Evolutionary conservation across 2,329 filamentous ascomycete species (phyloP).

Genomic region (Exophiala sideris): DNA sequence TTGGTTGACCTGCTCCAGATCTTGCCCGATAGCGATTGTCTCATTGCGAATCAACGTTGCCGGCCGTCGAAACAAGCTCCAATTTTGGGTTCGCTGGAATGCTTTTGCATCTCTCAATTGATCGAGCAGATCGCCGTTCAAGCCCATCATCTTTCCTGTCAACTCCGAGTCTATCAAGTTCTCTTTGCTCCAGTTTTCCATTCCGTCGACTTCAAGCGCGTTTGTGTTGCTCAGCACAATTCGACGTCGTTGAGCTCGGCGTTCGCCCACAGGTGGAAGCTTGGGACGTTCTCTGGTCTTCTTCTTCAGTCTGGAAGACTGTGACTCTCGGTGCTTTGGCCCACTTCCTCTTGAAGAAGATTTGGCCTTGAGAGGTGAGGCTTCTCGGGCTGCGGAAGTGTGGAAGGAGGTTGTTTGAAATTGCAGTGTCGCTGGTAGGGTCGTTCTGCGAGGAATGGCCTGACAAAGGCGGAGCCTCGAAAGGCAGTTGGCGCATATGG

Average conservation of each 20-base stretch:
- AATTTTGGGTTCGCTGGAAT: slow-evolving; percentile 87
- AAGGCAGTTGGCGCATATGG: slow-evolving; percentile 24
- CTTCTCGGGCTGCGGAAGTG: slow-evolving; percentile 40
- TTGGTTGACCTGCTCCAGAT: slow-evolving; percentile 56
- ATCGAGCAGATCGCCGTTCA: slow-evolving; percentile 71
- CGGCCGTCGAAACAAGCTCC: slow-evolving; percentile 80
- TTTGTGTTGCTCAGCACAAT: slow-evolving; percentile 94
- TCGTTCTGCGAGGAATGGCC: not conserved
- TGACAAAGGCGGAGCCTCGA: slow-evolving; percentile 19
- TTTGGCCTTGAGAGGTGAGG: slow-evolving; percentile 49
- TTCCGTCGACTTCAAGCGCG: slow-evolving; percentile 70
- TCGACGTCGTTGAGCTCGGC: slow-evolving; percentile 81
- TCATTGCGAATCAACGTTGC: slow-evolving; percentile 75
- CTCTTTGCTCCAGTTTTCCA: slow-evolving; percentile 58
- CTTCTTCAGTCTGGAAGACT: slow-evolving; percentile 46
- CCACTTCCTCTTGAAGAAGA: not conserved
- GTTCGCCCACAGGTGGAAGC: slow-evolving; percentile 70
- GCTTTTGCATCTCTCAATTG: slow-evolving; percentile 78
- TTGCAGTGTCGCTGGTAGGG: slow-evolving; percentile 1
- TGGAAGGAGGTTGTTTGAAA: slow-evolving; percentile 38
- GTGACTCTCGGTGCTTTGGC: slow-evolving; percentile 26
- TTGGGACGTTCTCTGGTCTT: slow-evolving; percentile 43
- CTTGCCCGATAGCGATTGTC: slow-evolving; percentile 66
- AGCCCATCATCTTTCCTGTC: slow-evolving; percentile 61
- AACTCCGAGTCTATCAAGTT: slow-evolving; percentile 55